These are phyloP conservation scores for Phytophthora sojae DNA, from an alignment of 352 stramenopile genomes.

Conservation along the genomic window DNA sequence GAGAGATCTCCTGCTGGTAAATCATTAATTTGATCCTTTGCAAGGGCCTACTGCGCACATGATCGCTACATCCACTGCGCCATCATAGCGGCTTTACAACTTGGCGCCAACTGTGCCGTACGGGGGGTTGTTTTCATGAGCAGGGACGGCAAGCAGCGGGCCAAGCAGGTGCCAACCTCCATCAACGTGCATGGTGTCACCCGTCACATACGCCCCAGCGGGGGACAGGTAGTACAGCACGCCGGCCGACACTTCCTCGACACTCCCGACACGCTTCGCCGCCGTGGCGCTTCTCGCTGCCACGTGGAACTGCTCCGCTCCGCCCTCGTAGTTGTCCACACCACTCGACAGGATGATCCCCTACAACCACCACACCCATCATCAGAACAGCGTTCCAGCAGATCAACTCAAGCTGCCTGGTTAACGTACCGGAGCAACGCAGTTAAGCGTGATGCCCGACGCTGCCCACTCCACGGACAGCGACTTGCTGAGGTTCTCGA, in stretches of 20 bases:
- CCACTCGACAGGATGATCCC: slow-evolving; percentile 83
- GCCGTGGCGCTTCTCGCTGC: slow-evolving; percentile 80
- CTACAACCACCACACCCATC: slow-evolving; percentile 37
- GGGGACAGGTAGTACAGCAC: slow-evolving; percentile 93
- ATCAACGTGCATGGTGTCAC: slow-evolving; percentile 90
- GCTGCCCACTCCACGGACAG: slow-evolving; percentile 95
- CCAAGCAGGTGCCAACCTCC: slow-evolving; percentile 79
- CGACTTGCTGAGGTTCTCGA: slow-evolving; percentile 95
- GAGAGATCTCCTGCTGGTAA: neutral
- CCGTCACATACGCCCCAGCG: slow-evolving; percentile 91
- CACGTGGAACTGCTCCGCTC: slow-evolving; percentile 85
- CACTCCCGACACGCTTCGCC: slow-evolving; percentile 90
- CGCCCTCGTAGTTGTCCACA: slow-evolving; percentile 92
- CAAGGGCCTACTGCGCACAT: neutral
- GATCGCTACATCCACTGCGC: neutral
- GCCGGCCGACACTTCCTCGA: slow-evolving; percentile 91
- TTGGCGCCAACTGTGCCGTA: slow-evolving; percentile 76
- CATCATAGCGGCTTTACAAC: slow-evolving; percentile 35
- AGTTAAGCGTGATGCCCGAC: slow-evolving; percentile 93
- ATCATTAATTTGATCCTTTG: neutral
- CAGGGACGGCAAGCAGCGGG: slow-evolving; percentile 78
- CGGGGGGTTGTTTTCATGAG: slow-evolving; percentile 78
- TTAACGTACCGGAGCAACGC: slow-evolving; percentile 85
- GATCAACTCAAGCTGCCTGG: neutral
- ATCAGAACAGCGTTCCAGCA: slow-evolving; percentile 21